Evolutionary conservation across 129 eudicot genomes (phyloP).

Genomic region (Flaveria sonorensis): DNA sequence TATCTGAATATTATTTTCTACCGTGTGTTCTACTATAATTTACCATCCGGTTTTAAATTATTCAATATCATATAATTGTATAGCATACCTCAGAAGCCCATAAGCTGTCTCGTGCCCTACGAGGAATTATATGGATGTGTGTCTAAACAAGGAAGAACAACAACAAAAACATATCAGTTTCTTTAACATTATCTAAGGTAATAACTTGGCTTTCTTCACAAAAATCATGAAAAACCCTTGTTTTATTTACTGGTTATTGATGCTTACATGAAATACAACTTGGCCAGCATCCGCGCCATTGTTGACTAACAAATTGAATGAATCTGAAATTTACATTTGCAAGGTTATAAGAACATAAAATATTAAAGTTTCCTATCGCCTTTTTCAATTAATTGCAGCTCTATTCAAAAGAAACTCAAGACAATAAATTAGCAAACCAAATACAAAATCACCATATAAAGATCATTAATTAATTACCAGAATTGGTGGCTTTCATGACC

Average conservation of each 20-base stretch:
- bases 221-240: not conserved
- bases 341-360: conserved; percentile 14
- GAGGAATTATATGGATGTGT: conserved; percentile 91
- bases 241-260: not conserved
- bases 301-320: conserved; percentile 92
- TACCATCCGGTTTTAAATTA: not conserved
- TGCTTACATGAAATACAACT: conserved; percentile 89
- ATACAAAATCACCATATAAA: conserved; percentile 5
- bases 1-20: not conserved
- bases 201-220: not conserved
- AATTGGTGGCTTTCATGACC: conserved; percentile 85
- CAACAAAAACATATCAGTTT: not conserved
- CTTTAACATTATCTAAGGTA: not conserved
- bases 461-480: conserved; percentile 48
- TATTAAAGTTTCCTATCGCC: not conserved
- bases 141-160: conserved; percentile 55
- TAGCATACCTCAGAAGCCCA: conserved; percentile 93
- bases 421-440: not conserved
- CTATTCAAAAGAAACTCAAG: not conserved
- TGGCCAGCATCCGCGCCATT: conserved; percentile 93
- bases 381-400: no score
- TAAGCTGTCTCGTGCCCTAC: conserved; percentile 80
- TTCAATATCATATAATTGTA: not conserved
- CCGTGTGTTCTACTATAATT: not conserved
- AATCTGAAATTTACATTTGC: conserved; percentile 52